Evolutionary conservation across 2,329 filamentous ascomycete species (phyloP), one percentile per base, ranked within the genome.

Genomic region (Neocucurbitaria cava): DNA sequence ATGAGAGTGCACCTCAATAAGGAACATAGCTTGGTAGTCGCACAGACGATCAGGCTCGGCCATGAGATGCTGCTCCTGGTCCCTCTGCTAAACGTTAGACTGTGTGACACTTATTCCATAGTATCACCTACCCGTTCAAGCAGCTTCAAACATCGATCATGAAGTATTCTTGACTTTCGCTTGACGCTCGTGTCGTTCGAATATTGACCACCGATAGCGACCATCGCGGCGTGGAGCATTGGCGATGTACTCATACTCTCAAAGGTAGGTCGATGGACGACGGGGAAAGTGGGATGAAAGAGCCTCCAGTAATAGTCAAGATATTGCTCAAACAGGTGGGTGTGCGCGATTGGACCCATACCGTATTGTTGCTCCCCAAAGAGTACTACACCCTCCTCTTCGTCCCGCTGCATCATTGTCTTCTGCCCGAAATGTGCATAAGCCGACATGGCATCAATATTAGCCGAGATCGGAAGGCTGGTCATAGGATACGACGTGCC

Each of bases 251-350:
- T 62, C 52, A 72, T 47, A 54, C 70, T 40, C 47, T 68, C 59
- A 70, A 77, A 76, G 44, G 76, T 74, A 64, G 74, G 67, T 65
- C 69, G 74, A 70, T 80, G 77, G 55, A 81, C 56, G 53, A 81
- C 53, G 52, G 79, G 77, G 68, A 76, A 79, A 60, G 72, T 59
- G 59, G 78, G 76, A 69, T 81, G 77, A 63, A 79, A 75, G 60
- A 71, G 68, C 58, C 70, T 74, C 78, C 78, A 81, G 69, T 76
- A 81, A 63, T 75, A 73, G 54, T 76, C 70, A 58, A 81, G 70
- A 71, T 77, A 78, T 57, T 76, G 69, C 50, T 76, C 65, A 70
- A 65, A 75, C 43, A 69, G 65, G 56, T 70, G 68, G 54, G 61
- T 66, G 61, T 70, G 56, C 53, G 64, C 56, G 46, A 69, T 50